Conservation (phyloP, 805 yeast species). For the Ogataea saltuana region DNA sequence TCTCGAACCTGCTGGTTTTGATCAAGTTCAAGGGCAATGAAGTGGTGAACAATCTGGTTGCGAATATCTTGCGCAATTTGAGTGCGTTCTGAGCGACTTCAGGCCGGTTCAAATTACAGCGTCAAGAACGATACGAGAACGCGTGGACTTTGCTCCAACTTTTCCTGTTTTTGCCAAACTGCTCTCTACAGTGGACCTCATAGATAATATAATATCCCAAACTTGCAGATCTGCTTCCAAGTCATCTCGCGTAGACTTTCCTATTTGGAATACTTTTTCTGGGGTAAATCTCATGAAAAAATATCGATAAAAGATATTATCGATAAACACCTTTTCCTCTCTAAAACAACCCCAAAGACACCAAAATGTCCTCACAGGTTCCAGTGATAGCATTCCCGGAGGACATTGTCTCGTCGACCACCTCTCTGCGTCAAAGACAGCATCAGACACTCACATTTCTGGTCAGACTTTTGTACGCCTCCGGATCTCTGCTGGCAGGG, state of each 20-base stretch:
- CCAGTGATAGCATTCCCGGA: conserved; percentile 39
- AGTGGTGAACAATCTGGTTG: conserved; percentile 21
- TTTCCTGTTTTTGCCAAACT: no score
- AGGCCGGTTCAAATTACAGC: background rate
- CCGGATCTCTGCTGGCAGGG: conserved; percentile 37
- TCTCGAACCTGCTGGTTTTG: conserved; percentile 24
- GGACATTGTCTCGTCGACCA: conserved; percentile 16
- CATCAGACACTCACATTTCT: conserved; percentile 34
- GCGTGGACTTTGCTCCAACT: no score
- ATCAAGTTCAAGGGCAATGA: conserved; percentile 14
- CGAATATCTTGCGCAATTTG: conserved; percentile 20
- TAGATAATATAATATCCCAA: no score
- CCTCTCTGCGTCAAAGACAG: conserved; percentile 12
- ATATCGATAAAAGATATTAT: no score
- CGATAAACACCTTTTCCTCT: background rate
- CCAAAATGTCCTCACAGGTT: conserved; percentile 15
- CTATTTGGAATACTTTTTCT: conserved; percentile 3
- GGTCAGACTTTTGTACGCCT: conserved; percentile 34
- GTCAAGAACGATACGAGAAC: background rate
- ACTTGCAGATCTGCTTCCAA: no score
- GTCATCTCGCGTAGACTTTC: conserved; percentile 1
- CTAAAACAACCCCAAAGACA: no score
- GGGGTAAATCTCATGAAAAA: conserved; percentile 3
- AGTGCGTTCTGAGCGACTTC: conserved; percentile 1
- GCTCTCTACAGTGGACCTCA: no score